Evolutionary conservation across 805 yeast species (phyloP), one percentile per base, ranked within the genome.

Genomic region (Metschnikowia lochheadii): DNA sequence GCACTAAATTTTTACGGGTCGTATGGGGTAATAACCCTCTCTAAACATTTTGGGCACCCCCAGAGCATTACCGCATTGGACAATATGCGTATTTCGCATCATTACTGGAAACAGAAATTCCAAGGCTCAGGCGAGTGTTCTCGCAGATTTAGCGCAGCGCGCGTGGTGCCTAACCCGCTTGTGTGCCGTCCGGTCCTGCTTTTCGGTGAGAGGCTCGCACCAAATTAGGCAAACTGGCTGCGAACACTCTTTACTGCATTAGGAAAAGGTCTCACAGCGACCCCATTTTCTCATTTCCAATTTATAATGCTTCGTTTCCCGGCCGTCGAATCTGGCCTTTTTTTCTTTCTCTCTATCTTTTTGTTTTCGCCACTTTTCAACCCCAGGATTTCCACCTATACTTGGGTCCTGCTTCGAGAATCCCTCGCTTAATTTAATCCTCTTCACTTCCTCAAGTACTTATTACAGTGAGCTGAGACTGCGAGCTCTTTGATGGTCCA

Each of bases 191-290:
- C 7, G 6, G 11, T 4, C 4, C 11, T 20, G 14, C 45, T 18
- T 14, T 32, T 20, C 5, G 5, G 29, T 14, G 32, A 43, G 11
- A 34, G 23, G 36, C n/a, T 44, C 35, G 42, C 42, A 33, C 55
- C 57, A 32, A 15, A 39, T 40, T 42, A 38, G 52, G 58, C 26
- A 49, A 51, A 44, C 20, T 54, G 59, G 59, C 57, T 56, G 59
- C 59, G 56, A 56, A 56, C 52, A 21, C 46, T 20, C 45, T 44
- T 56, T 54, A 39, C 59, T 56, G 48, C 23, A 54, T 49, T 40
- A 43, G 56, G 59, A 48, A 54, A 48, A 47, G 40, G n/a, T 11
- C 31, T 26, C n/a, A 21, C 29, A 26, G 31, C 31, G 29, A 31
- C 36, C 35, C 37, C 32, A 18, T 38, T 26, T 26, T 17, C 33